Percentiles rank a stretch among this genome's conserved stretches.
phyloP scores from a whole-genome alignment of 1,284 basidiomycete species.

The Tylopilus sp. region DNA sequence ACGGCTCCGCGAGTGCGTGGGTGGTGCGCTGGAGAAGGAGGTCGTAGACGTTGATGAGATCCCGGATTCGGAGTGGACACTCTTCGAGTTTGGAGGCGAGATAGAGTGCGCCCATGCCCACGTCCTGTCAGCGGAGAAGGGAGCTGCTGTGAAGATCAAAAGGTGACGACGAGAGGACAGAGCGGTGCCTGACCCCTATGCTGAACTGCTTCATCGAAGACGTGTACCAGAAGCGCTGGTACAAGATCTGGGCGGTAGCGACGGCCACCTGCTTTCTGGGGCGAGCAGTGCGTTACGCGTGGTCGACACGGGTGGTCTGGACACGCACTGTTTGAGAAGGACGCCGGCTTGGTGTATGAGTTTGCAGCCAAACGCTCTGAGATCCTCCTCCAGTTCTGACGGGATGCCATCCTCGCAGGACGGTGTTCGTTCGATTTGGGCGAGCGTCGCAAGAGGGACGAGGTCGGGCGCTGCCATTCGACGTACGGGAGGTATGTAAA shows the following conservation, averaged over 20 bases:
- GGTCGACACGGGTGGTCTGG: background rate
- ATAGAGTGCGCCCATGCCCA: conserved; percentile 89
- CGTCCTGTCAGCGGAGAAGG: conserved; percentile 54
- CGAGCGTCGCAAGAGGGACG: conserved; percentile 79
- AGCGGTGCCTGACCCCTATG: conserved; percentile 60
- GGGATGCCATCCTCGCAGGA: conserved; percentile 82
- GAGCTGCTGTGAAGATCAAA: conserved; percentile 8
- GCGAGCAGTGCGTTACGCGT: conserved; percentile 1
- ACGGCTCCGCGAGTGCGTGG: conserved; percentile 38
- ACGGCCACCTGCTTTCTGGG: conserved; percentile 92
- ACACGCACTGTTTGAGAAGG: conserved; percentile 75
- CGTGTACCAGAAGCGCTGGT: conserved; percentile 96
- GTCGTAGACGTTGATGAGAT: conserved; percentile 93
- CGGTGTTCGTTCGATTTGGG: conserved; percentile 75
- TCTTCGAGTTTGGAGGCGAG: conserved; percentile 96
- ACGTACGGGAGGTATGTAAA: too few species aligned
- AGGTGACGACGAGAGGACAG: background rate
- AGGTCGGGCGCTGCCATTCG: conserved; percentile 47
- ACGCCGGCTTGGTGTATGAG: conserved; percentile 93
- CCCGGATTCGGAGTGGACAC: conserved; percentile 84
- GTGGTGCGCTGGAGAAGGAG: conserved; percentile 62
- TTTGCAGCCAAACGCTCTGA: conserved; percentile 85
- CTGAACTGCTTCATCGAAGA: conserved; percentile 92
- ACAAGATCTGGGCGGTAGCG: conserved; percentile 92
- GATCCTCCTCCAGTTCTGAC: conserved; percentile 74